Percentiles rank a stretch among this genome's conserved stretches.
Conservation (phyloP, 2,329 filamentous ascomycete genomes). For the Aspergillus viridinutans region DNA sequence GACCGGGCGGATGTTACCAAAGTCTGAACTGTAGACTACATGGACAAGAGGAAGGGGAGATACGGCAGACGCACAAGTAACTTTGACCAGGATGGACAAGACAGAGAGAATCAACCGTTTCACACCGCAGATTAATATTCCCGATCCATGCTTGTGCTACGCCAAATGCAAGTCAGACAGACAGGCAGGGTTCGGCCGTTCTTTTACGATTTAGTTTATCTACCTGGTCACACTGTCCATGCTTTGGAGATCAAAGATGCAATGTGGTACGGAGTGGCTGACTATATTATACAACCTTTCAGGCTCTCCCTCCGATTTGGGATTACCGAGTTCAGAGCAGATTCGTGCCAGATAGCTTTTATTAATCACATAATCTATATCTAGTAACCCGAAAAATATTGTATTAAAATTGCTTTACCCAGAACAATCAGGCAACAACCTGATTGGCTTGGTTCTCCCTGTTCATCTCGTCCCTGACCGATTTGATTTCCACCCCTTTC, state of each 20-base stretch:
- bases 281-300: background rate
- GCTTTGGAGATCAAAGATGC: background rate
- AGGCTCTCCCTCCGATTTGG: background rate
- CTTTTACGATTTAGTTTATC: background rate
- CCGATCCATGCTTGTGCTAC: background rate
- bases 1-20: background rate
- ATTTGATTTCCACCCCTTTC: conserved; percentile 31
- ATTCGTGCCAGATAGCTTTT: too few species aligned
- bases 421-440: background rate
- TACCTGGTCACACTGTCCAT: background rate
- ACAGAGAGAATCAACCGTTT: background rate
- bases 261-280: background rate
- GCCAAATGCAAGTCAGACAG: background rate
- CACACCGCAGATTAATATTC: background rate
- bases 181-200: background rate
- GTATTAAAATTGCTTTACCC: background rate
- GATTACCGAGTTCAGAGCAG: background rate
- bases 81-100: background rate
- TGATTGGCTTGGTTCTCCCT: conserved; percentile 44
- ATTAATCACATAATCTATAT: background rate
- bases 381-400: background rate
- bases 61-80: background rate
- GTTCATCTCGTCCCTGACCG: conserved; percentile 36
- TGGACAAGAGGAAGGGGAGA: background rate
- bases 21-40: background rate